Conservation (phyloP, 257 asterid species). For the Capsicum baccatum region DNA sequence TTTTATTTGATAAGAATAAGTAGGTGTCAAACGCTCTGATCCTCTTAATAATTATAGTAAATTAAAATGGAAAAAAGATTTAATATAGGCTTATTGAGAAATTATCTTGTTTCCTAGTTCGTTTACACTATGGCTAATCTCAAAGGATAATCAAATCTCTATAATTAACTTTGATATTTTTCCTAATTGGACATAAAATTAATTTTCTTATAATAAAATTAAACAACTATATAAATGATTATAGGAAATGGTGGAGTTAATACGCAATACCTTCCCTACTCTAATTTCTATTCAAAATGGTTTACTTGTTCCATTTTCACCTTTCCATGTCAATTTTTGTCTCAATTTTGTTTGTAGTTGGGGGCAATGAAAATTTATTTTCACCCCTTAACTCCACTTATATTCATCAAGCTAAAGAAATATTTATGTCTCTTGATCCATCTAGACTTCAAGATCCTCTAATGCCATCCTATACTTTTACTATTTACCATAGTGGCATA, state of each 20-base stretch:
- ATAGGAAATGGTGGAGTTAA: neutral
- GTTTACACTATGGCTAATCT: neutral
- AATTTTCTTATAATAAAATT: neutral
- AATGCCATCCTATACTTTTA: neutral
- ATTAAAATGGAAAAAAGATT: neutral
- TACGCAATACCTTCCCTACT: neutral
- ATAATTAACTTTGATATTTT: neutral
- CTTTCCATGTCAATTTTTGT: neutral
- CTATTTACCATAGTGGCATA: neutral
- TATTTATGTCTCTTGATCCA: conserved; percentile 23
- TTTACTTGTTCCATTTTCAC: neutral
- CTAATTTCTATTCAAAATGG: conserved; percentile 1
- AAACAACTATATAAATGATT: neutral
- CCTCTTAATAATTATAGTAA: too few relatives aligned
- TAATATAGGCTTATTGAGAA: neutral
- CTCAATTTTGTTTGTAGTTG: neutral
- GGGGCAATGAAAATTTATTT: neutral
- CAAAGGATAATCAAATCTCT: neutral
- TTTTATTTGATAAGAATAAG: neutral
- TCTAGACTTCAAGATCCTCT: neutral
- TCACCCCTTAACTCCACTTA: neutral
- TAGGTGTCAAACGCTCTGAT: neutral
- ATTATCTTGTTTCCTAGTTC: neutral
- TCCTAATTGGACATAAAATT: neutral
- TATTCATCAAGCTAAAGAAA: neutral